Evolutionary conservation across 805 yeast species (phyloP).

Genomic region (Candida nitratophila): DNA sequence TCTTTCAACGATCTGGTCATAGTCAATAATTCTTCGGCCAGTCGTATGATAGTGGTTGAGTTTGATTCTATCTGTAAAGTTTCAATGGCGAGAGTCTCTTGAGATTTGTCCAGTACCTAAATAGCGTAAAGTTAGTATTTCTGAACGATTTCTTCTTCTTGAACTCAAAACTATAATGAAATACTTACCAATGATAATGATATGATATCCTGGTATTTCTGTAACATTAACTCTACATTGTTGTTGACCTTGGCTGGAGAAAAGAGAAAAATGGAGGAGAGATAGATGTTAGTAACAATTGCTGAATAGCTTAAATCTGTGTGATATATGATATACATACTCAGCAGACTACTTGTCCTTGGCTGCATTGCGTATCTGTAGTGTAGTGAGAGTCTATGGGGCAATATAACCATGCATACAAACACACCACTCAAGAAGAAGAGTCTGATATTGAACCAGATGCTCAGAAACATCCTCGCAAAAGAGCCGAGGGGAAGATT

Average conservation of each 20-base stretch:
- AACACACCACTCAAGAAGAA: too few species aligned
- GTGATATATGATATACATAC: too few species aligned
- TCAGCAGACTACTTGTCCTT: slow-evolving; percentile 31
- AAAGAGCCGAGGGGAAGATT: too few species aligned
- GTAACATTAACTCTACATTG: slow-evolving; percentile 42
- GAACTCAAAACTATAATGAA: not conserved
- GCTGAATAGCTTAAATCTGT: too few species aligned
- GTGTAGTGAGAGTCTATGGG: too few species aligned
- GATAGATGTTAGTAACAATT: not conserved
- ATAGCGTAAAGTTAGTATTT: not conserved
- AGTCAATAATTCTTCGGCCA: slow-evolving; percentile 45
- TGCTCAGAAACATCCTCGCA: too few species aligned
- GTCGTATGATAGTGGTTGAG: slow-evolving; percentile 41
- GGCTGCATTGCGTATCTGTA: slow-evolving; percentile 35
- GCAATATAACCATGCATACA: too few species aligned
- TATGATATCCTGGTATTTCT: slow-evolving; percentile 45
- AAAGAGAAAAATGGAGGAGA: not conserved
- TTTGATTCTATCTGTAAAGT: slow-evolving; percentile 49
- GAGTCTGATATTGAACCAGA: too few species aligned
- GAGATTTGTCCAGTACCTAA: slow-evolving; percentile 23
- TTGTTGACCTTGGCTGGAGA: slow-evolving; percentile 40
- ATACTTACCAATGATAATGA: slow-evolving; percentile 33
- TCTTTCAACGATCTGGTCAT: slow-evolving; percentile 45
- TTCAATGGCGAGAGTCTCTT: slow-evolving; percentile 40
- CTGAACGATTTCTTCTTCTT: not conserved